These are phyloP conservation scores for Glycine tomentella DNA, from an alignment of 306 rosid genomes.

Conservation along the genomic window DNA sequence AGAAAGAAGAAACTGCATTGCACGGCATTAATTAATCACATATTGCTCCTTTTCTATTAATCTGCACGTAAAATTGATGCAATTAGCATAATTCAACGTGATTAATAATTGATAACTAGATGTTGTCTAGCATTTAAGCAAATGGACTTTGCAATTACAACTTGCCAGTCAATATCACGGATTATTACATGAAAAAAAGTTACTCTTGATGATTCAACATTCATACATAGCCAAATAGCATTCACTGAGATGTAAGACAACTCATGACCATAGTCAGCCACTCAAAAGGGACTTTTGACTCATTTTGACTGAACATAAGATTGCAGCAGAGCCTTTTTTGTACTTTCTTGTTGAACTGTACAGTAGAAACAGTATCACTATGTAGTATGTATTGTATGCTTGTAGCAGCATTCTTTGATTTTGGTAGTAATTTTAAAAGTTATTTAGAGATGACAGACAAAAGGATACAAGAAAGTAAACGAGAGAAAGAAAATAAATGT, in stretches of 20 bases:
- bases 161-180: too few relatives aligned
- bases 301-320: constrained; percentile 78
- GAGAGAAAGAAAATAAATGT: neutral
- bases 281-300: constrained; percentile 64
- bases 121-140: too few relatives aligned
- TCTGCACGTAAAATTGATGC: too few relatives aligned
- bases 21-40: too few relatives aligned
- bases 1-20: too few relatives aligned
- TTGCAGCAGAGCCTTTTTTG: constrained; percentile 62
- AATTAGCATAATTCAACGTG: too few relatives aligned
- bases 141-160: too few relatives aligned
- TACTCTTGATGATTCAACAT: too few relatives aligned
- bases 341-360: constrained; percentile 59
- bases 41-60: too few relatives aligned
- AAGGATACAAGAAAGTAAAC: neutral
- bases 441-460: neutral
- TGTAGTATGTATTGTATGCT: neutral
- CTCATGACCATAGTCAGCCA: neutral
- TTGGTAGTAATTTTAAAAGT: neutral
- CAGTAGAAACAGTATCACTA: neutral
- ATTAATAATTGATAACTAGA: too few relatives aligned
- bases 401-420: neutral
- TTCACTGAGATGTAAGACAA: neutral
- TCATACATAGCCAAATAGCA: neutral
- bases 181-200: too few relatives aligned